Percentiles rank a stretch among this genome's conserved stretches.
Conservation (phyloP, 257 asterid species). For the Lycium ferocissimum region DNA sequence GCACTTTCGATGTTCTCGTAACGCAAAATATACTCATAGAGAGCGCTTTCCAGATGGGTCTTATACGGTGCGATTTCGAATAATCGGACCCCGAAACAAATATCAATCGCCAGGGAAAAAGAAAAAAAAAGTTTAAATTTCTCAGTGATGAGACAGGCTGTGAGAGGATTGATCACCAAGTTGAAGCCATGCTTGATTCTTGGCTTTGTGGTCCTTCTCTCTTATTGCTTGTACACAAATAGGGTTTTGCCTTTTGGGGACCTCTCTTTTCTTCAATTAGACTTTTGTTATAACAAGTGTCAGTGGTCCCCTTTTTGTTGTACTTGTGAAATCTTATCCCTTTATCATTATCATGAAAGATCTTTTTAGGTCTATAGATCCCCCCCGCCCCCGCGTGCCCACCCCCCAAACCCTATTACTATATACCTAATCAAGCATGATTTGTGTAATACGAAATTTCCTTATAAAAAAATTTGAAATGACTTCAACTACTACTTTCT, state of each 20-base stretch:
- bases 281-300: slow-evolving; percentile 30
- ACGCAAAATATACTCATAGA: neutral
- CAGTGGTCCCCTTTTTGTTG: slow-evolving; percentile 32
- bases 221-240: slow-evolving; percentile 27
- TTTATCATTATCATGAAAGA: slow-evolving; percentile 17
- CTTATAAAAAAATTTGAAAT: neutral
- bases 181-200: slow-evolving; percentile 25
- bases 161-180: slow-evolving; percentile 12
- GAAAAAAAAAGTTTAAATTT: neutral
- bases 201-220: slow-evolving; percentile 30
- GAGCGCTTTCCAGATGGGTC: neutral
- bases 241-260: slow-evolving; percentile 27
- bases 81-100: neutral
- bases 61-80: neutral
- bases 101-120: neutral
- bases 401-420: neutral
- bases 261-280: slow-evolving; percentile 25
- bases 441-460: slow-evolving; percentile 24
- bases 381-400: neutral
- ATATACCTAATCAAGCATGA: slow-evolving; percentile 7
- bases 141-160: slow-evolving; percentile 12
- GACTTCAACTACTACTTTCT: neutral
- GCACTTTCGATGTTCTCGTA: no score
- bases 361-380: slow-evolving; percentile 6
- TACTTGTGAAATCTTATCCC: slow-evolving; percentile 36